Conservation (phyloP, 495 filamentous ascomycete species). For the Aspergillus diversus region DNA sequence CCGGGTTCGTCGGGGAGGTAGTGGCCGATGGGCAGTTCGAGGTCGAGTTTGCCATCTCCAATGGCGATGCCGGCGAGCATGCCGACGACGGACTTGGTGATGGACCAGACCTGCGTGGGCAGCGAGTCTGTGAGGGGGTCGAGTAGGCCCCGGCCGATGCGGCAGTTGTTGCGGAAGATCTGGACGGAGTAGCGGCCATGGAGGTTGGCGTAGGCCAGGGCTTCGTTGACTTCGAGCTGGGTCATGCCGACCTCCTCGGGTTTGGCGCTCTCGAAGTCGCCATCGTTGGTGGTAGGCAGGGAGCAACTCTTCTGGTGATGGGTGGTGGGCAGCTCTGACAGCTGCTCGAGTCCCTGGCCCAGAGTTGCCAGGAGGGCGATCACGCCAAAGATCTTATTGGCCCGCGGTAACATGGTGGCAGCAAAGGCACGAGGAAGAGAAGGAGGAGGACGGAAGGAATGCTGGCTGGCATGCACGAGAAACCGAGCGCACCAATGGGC, state of each 20-base stretch:
- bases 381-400: background rate
- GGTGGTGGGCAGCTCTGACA: background rate
- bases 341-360: background rate
- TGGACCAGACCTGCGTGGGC: conserved; percentile 3
- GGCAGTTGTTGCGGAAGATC: conserved; percentile 6
- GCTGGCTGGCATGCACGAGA: background rate
- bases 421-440: background rate
- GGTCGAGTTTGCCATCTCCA: background rate
- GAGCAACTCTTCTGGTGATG: background rate
- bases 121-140: background rate
- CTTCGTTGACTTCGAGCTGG: background rate
- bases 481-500: background rate
- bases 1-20: conserved; percentile 1
- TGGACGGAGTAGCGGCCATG: conserved; percentile 2
- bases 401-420: background rate
- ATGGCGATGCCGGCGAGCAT: background rate
- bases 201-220: background rate
- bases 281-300: background rate
- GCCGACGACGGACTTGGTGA: conserved; percentile 2
- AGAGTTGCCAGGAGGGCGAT: background rate
- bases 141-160: background rate
- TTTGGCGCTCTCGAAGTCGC: background rate
- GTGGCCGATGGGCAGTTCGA: background rate
- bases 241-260: conserved; percentile 3
- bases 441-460: background rate